Base-by-base conservation (phyloP, 2,329 filamentous ascomycete genomes). In the Cryphonectria radicalis region DNA sequence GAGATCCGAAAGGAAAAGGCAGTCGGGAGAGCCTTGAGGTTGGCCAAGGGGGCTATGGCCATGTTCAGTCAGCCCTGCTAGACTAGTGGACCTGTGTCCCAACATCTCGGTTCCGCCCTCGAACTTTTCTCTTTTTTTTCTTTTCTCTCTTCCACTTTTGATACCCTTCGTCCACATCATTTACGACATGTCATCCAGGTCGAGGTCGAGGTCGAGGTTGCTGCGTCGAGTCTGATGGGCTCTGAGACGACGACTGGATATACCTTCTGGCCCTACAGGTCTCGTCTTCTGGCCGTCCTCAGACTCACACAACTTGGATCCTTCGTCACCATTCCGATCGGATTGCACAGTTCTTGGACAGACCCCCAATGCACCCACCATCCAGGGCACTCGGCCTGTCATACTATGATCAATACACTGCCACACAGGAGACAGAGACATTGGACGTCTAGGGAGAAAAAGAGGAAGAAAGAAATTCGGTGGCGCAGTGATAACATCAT, bases 401-500 rank as follows among this genome's bases (percentile, higher is more conserved):
- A 57, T 57, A 13, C 25, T 32, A 62, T 22, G 59, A 7, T n/a
- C 59, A 35, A 40, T 35, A 62, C 59, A 62, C n/a, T 22, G 59
- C 35, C 35, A 62, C 35, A 11, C 35, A 11, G 35, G 32, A 32
- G 17, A 32, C 32, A 32, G 32, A 22, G 32, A 62, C 32, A 40
- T n/a, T 40, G 59, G 35, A 62, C 35, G 32, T n/a, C 32, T 10
- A 19, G 59, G 22, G 22, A 22, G 43, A 50, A 22, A 22, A 7
- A 50, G 6, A 50, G 17, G 22, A 43, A 19, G 19, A 7, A 46
- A 19, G 22, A 37, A 62, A 62, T n/a, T 14, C 59, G 59, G 59
- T 62, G 59, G 59, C 59, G 59, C 59, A 62, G 59, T 62, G 28
- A 40, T 25, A 19, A 62, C 59, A 62, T 62, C 59, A 62, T 62